phyloP scores from a whole-genome alignment of 2,329 filamentous ascomycete species.

The Fusarium sp. region DNA sequence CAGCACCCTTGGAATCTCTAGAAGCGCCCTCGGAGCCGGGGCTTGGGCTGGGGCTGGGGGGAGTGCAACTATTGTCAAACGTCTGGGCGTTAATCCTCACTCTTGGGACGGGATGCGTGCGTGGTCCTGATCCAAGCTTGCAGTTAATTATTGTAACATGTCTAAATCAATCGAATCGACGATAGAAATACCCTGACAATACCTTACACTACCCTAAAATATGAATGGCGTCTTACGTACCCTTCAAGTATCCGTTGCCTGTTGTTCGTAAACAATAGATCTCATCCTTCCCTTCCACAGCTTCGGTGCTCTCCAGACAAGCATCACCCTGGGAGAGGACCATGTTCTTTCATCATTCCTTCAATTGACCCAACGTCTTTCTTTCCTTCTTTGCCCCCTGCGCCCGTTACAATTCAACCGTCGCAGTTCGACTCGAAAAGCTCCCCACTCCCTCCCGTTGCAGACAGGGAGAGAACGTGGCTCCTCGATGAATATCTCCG shows the following conservation, averaged over 20 bases:
- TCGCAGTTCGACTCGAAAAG: background rate
- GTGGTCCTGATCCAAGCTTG: background rate
- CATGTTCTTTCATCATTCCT: conserved; percentile 12
- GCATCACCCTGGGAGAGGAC: conserved; percentile 36
- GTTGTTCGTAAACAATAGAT: conserved; percentile 14
- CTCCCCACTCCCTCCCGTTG: conserved; percentile 13
- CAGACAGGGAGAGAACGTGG: conserved; percentile 29
- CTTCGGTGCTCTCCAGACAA: conserved; percentile 34
- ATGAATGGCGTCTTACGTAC: background rate
- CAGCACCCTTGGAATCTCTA: conserved; percentile 9
- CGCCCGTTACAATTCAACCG: conserved; percentile 18
- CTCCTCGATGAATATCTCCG: background rate
- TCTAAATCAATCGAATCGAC: conserved; percentile 1
- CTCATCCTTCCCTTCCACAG: conserved; percentile 34
- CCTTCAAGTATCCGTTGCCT: conserved; percentile 1
- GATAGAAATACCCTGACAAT: background rate
- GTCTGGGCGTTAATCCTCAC: conserved; percentile 28
- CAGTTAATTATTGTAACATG: background rate
- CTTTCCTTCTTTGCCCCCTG: conserved; percentile 4
- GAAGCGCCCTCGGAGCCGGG: conserved; percentile 16
- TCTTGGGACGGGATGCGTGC: conserved; percentile 12
- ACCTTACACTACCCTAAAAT: background rate
- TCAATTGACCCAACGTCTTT: conserved; percentile 13
- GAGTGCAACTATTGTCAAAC: conserved; percentile 24
- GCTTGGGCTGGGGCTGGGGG: background rate